Base-by-base conservation (phyloP, 495 filamentous ascomycete genomes). In the Lasiosphaeria miniovina region DNA sequence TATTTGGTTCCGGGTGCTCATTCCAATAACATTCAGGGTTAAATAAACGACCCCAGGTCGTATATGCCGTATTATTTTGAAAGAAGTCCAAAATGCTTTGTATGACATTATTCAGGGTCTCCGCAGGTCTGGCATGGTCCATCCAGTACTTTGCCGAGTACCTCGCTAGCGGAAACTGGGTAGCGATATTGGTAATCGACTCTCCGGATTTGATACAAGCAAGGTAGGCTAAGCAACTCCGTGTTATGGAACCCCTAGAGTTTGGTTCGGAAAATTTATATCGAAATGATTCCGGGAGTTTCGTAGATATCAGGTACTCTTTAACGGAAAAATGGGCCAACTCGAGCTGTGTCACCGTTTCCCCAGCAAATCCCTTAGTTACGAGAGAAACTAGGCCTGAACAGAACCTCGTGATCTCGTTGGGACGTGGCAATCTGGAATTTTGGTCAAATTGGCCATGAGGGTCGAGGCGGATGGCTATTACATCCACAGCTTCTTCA, bases 241-340 rank as follows among this genome's bases (percentile, higher is more conserved):
- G 63, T 33, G 68, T 66, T 43, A 76, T 70, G 35, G 64, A 56
- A 31, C 53, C 49, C 49, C 64, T 75, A 15, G 67, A 68, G 57
- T 61, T 51, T 4, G 36, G 6, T 36, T 60, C 61, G 43, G 49
- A 59, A 38, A 54, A 34, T 15, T 5, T 41, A 32, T 36, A 57
- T 52, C 31, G 33, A 45, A n/a, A n/a, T n/a, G 36, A 11, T 40
- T 40, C 11, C 36, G 36, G 36, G 36, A 40, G 6, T 11, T 40
- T 40, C 11, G 58, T 46, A n/a, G 71, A 75, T 14, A 61, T 61
- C 4, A 79, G 60, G 59, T 73, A 77, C 55, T 77, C 71, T 52
- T 75, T 70, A 36, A 77, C 73, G 32, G 75, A 75, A 54, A 65
- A 72, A 60, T 79, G 76, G 17, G 73, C 75, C 14, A 79, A 60